Evolutionary conservation across 2,329 filamentous ascomycete genomes (phyloP), one percentile per base, ranked within the genome.

Genomic region (Malbranchea cinnamomea): DNA sequence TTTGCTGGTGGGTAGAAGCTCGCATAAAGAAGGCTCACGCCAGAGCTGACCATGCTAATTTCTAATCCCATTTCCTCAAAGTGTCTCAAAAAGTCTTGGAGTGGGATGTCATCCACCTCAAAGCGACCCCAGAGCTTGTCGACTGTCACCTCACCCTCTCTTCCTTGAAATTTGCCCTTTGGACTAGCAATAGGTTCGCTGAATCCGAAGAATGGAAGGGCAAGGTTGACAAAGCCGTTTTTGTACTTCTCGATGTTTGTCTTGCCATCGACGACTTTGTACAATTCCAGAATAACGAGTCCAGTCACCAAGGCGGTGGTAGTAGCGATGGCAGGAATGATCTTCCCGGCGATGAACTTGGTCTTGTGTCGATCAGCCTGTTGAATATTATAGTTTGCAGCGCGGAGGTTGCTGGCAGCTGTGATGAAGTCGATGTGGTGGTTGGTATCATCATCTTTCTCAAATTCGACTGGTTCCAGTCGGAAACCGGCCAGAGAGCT

Each of bases 371-470:
- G 72, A 50, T 98, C 87, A 1, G 89, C 85, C 40, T 75, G 70
- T 48, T 82, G 74, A 43, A 98, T 98, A 56, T 89, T 92, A 70
- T 98, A 98, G 63, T 98, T 98, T 57, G 92, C 79, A 1, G 89
- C 89, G 36, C 91, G 81, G 36, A 98, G 65, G 54, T 98, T 98
- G 63, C 85, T 94, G 41, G 85, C 85, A 1, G 85, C 84, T 5
- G 89, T 91, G 59, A 98, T 95, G 63, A 98, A 98, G 57, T 95
- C 89, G 47, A 98, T 98, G 63, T 98, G 89, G 57, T 89, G 74
- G 57, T 98, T 98, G 29, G 78, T 82, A 55, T 98, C 91, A 47
- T 98, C 89, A 41, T 98, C 89, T 67, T 98, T 98, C 60, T 98
- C 84, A 47, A 98, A 98, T 46, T 95, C 89, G 4, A 95, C 89